Percentiles rank a stretch among this genome's conserved stretches.
Evolutionary conservation across 2,329 filamentous ascomycete species (phyloP).

Genomic region (Exophiala dermatitidis): DNA sequence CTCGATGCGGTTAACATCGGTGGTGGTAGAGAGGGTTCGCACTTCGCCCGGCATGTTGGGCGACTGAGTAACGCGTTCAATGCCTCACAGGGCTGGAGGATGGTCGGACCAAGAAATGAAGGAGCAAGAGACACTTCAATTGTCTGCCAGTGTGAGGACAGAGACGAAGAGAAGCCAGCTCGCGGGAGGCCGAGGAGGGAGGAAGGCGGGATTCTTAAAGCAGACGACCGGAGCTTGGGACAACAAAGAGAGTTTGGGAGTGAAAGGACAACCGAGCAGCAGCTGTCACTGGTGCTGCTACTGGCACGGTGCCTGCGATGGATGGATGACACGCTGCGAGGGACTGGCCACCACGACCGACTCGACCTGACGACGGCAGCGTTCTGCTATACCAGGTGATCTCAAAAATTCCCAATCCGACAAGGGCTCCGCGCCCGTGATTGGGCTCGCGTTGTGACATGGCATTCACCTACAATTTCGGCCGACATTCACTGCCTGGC

Average conservation of each 20-base stretch:
- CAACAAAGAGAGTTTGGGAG: neutral
- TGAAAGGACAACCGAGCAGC: neutral
- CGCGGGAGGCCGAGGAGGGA: neutral
- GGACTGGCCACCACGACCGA: neutral
- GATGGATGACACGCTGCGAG: neutral
- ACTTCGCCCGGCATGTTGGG: constrained; percentile 16
- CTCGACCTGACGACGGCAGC: too few species aligned
- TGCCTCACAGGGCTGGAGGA: neutral
- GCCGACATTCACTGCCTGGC: neutral
- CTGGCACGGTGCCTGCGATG: too few species aligned
- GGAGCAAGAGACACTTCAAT: too few species aligned
- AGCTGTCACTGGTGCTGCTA: neutral
- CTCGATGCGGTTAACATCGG: constrained; percentile 50
- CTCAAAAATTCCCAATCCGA: neutral
- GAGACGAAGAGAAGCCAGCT: neutral
- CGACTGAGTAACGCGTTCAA: neutral
- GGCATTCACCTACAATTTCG: neutral
- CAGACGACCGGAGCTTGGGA: neutral
- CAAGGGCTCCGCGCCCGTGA: neutral
- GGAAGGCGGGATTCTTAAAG: neutral
- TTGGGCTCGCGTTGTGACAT: neutral
- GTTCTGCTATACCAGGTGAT: neutral
- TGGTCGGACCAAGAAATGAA: too few species aligned
- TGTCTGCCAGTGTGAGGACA: neutral
- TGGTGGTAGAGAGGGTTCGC: constrained; percentile 21